These are phyloP conservation scores for Neonectria hederae DNA, from an alignment of 2,329 filamentous ascomycete genomes.

Conservation along the genomic window DNA sequence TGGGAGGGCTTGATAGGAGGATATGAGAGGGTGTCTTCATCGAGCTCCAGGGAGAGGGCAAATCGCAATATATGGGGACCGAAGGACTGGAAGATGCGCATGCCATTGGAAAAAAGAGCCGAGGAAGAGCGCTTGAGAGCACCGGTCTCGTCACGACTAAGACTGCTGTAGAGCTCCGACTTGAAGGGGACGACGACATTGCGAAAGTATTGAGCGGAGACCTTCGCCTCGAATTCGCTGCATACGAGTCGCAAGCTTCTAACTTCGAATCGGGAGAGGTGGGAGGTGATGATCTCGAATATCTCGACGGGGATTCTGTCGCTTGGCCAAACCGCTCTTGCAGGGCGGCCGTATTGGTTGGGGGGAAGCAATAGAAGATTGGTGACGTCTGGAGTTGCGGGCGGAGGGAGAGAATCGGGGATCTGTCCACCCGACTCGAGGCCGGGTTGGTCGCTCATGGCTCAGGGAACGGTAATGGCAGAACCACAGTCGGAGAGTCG, in stretches of 20 bases:
- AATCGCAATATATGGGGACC: conserved; percentile 69
- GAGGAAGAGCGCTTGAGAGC: conserved; percentile 38
- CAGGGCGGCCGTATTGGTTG: not conserved
- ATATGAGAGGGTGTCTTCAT: conserved; percentile 58
- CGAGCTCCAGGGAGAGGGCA: conserved; percentile 75
- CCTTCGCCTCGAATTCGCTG: conserved; percentile 64
- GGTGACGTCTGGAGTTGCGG: conserved; percentile 26
- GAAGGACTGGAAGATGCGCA: conserved; percentile 70
- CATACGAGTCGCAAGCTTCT: conserved; percentile 70
- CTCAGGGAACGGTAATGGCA: not conserved
- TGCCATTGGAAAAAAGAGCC: conserved; percentile 56
- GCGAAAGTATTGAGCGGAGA: conserved; percentile 67
- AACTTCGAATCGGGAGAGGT: conserved; percentile 67
- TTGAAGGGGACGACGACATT: conserved; percentile 74
- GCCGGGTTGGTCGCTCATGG: conserved; percentile 6
- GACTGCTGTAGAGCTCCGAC: conserved; percentile 65
- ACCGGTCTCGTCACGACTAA: conserved; percentile 36
- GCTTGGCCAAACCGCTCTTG: conserved; percentile 44
- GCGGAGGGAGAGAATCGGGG: conserved; percentile 32
- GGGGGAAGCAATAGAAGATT: not conserved
- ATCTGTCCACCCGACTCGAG: conserved; percentile 16
- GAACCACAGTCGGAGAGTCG: not conserved
- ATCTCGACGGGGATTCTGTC: conserved; percentile 66
- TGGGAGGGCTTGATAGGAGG: conserved; percentile 67
- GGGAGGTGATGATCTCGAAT: conserved; percentile 64